phyloP scores from a whole-genome alignment of 225 moss, liverwort and hornwort genomes.

The Pseudoscleropodium purum region DNA sequence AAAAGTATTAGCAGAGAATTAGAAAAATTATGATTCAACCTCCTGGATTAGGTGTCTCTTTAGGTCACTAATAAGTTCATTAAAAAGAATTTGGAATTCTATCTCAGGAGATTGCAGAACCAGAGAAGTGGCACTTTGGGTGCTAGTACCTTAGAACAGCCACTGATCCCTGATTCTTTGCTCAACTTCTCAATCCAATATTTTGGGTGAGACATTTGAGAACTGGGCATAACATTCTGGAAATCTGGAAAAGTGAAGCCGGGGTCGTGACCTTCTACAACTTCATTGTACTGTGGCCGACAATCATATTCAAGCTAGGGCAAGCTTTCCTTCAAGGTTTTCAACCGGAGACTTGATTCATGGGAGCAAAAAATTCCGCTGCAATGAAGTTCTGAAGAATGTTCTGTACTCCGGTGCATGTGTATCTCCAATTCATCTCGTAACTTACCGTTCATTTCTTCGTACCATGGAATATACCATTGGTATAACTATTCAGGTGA shows the following conservation, averaged over 20 bases:
- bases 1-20: too few species aligned
- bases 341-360: neutral
- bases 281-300: neutral
- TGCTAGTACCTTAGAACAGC: neutral
- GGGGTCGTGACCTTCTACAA: neutral
- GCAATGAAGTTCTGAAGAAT: neutral
- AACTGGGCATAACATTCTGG: neutral
- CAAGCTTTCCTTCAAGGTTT: neutral
- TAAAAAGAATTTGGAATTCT: neutral
- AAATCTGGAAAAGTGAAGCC: too few species aligned
- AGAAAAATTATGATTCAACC: too few species aligned
- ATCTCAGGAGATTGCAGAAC: neutral
- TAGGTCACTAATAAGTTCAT: neutral
- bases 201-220: too few species aligned
- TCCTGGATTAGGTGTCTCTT: too few species aligned
- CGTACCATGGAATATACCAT: neutral
- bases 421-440: neutral
- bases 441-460: neutral
- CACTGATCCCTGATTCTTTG: neutral
- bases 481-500: neutral
- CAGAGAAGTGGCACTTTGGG: neutral
- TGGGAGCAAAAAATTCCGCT: neutral
- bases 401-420: neutral
- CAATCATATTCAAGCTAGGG: neutral
- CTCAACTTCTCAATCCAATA: too few species aligned